Base-by-base conservation (phyloP, 148 eudicot species). In the Cornus kousa region DNA sequence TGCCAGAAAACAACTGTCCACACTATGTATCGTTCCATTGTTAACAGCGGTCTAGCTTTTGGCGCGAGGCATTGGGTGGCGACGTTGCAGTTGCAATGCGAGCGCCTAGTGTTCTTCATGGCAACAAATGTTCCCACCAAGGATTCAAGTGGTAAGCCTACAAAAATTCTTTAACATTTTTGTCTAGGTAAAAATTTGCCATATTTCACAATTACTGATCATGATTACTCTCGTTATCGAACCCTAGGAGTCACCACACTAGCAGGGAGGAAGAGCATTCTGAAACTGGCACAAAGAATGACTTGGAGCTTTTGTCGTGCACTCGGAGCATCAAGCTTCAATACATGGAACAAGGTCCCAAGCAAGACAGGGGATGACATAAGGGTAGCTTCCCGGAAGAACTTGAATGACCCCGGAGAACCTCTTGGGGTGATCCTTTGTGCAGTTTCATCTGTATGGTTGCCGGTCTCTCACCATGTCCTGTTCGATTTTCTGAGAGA, bases 241-340 rank as follows among this genome's bases (percentile, higher is more conserved):
- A 70, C 32, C 9, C 77, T 80, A 93, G 99, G 99, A 32, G 92
- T 96, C 33, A 86, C 92, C 11, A 96, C 99, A 32, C 73, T 91
- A 82, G 97, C 98, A 17, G 99, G 99, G 74, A 90, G 99, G 80
- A 96, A 96, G 86, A 96, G 97, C 84, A 85, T 94, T 39, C 79
- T 96, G 70, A 93, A 91, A 76, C 74, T 96, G 79, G 98, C 98
- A n/a, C 98, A 96, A 39, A 87, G 99, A 86, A 92, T 96, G 99
- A 92, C 91, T 32, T 75, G 86, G 88, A 89, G 91, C 69, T 93
- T 96, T 79, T 92, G 91, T 67, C 87, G 89, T 2, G 92, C 95
- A 9, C 59, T 96, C 0, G 98, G 99, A 74, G 94, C 93, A 40
- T 96, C 99, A 57, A 93, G 91, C 84, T 83, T 72, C 75, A 86